phyloP scores from a whole-genome alignment of 2,329 filamentous ascomycete genomes.

The Verticillium tricorpus region DNA sequence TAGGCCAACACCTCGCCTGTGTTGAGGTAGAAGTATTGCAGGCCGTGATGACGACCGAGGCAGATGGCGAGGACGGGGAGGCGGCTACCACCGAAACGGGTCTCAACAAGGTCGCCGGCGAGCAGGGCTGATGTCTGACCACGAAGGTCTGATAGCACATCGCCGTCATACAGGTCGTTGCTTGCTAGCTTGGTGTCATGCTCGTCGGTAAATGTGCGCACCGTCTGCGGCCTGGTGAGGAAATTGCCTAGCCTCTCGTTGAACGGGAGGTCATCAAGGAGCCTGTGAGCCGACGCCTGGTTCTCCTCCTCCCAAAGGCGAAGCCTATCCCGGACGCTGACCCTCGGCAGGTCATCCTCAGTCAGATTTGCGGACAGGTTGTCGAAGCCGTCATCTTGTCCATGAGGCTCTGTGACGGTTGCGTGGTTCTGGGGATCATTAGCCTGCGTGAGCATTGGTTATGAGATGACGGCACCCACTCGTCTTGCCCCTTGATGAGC shows the following conservation, averaged over 20 bases:
- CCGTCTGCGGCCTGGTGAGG: conserved; percentile 28
- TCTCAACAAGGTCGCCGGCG: conserved; percentile 48
- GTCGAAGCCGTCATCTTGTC: conserved; percentile 1
- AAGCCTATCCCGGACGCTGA: conserved; percentile 34
- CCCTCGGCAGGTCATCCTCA: not conserved
- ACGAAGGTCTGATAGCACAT: conserved; percentile 30
- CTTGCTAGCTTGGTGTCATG: conserved; percentile 13
- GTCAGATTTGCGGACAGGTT: not conserved
- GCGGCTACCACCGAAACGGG: conserved; percentile 36
- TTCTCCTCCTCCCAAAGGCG: conserved; percentile 36
- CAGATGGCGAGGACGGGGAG: conserved; percentile 47
- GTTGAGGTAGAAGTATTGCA: conserved; percentile 50
- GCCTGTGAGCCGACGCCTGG: conserved; percentile 14
- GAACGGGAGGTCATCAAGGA: conserved; percentile 22
- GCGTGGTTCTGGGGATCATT: not conserved
- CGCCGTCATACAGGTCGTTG: conserved; percentile 26
- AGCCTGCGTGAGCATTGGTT: conserved; percentile 1
- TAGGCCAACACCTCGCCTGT: conserved; percentile 46
- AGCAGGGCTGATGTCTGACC: conserved; percentile 23
- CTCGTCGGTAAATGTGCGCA: conserved; percentile 17
- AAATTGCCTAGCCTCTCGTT: conserved; percentile 25
- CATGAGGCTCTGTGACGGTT: not conserved
- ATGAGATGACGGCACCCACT: not conserved
- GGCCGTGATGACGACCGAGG: conserved; percentile 44
- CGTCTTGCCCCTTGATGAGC: not conserved